These are phyloP conservation scores for Casuarina cunninghamiana DNA, from an alignment of 306 rosid genomes.

Conservation along the genomic window DNA sequence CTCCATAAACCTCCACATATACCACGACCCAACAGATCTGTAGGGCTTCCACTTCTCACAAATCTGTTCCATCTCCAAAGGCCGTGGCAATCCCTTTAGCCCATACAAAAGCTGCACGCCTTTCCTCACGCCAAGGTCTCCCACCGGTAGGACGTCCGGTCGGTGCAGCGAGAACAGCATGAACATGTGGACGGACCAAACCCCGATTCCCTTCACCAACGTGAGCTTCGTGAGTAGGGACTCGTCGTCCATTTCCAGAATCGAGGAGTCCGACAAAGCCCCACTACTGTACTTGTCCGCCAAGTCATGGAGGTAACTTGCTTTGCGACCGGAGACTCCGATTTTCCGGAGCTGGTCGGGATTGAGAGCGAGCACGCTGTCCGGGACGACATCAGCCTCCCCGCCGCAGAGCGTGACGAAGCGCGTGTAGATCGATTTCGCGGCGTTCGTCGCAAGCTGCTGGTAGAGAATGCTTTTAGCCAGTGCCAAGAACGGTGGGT, in stretches of 20 bases:
- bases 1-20: slow-evolving; percentile 74
- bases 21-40: slow-evolving; percentile 79
- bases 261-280: slow-evolving; percentile 49
- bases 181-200: slow-evolving; percentile 89
- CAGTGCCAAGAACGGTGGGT: slow-evolving; percentile 59
- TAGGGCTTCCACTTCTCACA: slow-evolving; percentile 82
- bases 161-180: slow-evolving; percentile 73
- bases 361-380: slow-evolving; percentile 42
- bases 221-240: slow-evolving; percentile 43
- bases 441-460: slow-evolving; percentile 69
- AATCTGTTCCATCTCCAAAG: slow-evolving; percentile 57
- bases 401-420: slow-evolving; percentile 67
- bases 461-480: slow-evolving; percentile 63
- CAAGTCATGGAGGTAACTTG: slow-evolving; percentile 67
- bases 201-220: slow-evolving; percentile 74
- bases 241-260: slow-evolving; percentile 73
- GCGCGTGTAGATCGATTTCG: slow-evolving; percentile 59
- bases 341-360: slow-evolving; percentile 42
- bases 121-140: slow-evolving; percentile 72
- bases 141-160: slow-evolving; percentile 79
- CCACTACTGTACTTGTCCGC: slow-evolving; percentile 54
- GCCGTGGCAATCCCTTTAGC: slow-evolving; percentile 58
- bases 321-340: slow-evolving; percentile 78
- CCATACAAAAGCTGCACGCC: slow-evolving; percentile 69
- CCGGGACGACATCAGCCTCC: slow-evolving; percentile 42